Conservation (phyloP, 202 grass and related monocot species). For the Eragrostis tef region DNA sequence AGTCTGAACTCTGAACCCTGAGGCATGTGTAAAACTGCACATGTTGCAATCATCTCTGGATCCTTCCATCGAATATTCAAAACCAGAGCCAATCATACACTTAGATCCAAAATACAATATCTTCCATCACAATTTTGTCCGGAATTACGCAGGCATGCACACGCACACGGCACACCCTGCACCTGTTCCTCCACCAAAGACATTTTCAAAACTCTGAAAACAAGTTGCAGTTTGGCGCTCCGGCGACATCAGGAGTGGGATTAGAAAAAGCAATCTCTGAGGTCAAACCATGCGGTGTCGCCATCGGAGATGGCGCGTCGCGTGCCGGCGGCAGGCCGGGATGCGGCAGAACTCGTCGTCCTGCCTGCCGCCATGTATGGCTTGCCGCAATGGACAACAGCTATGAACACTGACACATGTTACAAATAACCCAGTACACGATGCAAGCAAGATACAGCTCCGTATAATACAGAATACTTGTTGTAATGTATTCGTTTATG, state of each 20-base stretch:
- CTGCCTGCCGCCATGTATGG: neutral
- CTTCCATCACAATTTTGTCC: neutral
- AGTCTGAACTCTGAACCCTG: neutral
- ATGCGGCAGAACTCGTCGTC: constrained; percentile 31
- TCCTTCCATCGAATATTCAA: neutral
- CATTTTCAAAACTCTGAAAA: constrained; percentile 11
- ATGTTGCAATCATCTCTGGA: neutral
- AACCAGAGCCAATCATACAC: neutral
- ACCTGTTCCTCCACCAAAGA: neutral
- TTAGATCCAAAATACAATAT: neutral
- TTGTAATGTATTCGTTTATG: neutral
- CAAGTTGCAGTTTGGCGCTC: constrained; percentile 19
- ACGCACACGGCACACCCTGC: too few relatives aligned
- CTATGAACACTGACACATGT: constrained; percentile 2
- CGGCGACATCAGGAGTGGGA: constrained; percentile 16
- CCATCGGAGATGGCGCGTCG: constrained; percentile 31
- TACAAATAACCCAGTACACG: neutral
- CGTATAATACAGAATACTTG: constrained; percentile 5
- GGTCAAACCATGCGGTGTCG: constrained; percentile 41
- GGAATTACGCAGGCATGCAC: constrained; percentile 16
- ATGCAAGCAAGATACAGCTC: neutral
- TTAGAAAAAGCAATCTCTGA: neutral
- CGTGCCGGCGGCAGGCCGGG: constrained; percentile 42
- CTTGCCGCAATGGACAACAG: constrained; percentile 47
- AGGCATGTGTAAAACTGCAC: neutral